phyloP scores from a whole-genome alignment of 148 eudicot genomes.

The Arctostaphylos glauca region DNA sequence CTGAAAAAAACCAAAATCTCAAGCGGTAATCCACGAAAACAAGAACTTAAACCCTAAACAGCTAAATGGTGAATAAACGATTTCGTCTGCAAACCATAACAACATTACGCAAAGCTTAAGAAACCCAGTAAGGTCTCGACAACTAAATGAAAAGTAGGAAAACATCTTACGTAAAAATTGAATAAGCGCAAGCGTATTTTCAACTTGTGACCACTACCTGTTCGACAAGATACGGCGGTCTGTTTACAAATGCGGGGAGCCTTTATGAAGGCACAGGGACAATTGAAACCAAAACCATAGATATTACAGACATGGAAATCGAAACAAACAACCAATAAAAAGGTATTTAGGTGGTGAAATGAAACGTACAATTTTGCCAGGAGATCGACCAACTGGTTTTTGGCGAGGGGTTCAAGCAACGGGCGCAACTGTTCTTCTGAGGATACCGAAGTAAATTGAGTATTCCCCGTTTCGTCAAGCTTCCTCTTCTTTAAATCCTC shows the following conservation, averaged over 20 bases:
- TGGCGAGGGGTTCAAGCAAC: conserved; percentile 60
- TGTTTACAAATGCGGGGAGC: not conserved
- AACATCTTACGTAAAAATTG: not conserved
- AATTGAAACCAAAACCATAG: not conserved
- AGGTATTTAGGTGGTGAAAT: too few species aligned
- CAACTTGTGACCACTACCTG: not conserved
- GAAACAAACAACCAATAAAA: not conserved
- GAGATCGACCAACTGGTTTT: conserved; percentile 56
- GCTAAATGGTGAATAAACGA: too few species aligned
- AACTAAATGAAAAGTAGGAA: not conserved
- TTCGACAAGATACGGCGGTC: not conserved
- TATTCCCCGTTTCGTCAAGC: conserved; percentile 40
- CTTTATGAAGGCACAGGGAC: not conserved
- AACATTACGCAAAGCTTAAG: too few species aligned
- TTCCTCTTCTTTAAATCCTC: conserved; percentile 63
- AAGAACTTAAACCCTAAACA: too few species aligned
- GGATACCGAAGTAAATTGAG: conserved; percentile 11
- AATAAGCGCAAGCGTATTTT: not conserved
- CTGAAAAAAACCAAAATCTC: not conserved
- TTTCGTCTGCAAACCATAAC: too few species aligned
- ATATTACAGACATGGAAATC: not conserved
- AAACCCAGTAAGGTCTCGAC: not conserved
- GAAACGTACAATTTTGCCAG: conserved; percentile 52
- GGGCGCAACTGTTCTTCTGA: conserved; percentile 45
- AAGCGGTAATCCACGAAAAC: too few species aligned